Evolutionary conservation across 208 protist species (phyloP).

Genomic region (Tritrichomonas musculus): DNA sequence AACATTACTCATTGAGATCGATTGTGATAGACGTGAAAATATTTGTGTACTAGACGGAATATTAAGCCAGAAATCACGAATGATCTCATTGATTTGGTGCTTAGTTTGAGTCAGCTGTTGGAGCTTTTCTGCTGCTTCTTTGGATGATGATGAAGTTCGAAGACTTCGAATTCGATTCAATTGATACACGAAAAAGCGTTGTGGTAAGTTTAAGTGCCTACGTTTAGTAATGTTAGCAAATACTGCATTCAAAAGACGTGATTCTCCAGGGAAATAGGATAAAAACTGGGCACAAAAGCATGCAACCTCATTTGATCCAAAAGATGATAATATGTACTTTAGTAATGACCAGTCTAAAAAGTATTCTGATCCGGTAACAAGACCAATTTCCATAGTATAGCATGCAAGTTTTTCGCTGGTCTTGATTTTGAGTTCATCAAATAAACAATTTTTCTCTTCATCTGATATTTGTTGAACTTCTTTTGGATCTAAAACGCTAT

Average conservation of each 20-base stretch:
- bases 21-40: background rate
- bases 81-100: background rate
- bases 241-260: background rate
- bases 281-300: background rate
- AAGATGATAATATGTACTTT: background rate
- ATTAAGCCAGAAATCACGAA: background rate
- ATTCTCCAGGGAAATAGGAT: background rate
- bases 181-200: slow-evolving; percentile 1
- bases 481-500: too few relatives aligned
- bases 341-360: background rate
- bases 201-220: background rate
- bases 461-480: background rate
- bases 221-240: background rate
- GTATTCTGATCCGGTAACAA: background rate
- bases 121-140: background rate
- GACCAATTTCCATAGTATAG: background rate
- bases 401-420: background rate
- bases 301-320: background rate
- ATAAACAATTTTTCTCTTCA: background rate
- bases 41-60: background rate
- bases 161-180: background rate
- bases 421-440: background rate
- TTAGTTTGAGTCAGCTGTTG: background rate
- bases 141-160: background rate
- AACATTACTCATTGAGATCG: background rate